A percentile compares a stretch with the other conserved stretches of the same genome.
phyloP scores from a whole-genome alignment of 2,329 filamentous ascomycete species.

The Colletotrichum magnum region DNA sequence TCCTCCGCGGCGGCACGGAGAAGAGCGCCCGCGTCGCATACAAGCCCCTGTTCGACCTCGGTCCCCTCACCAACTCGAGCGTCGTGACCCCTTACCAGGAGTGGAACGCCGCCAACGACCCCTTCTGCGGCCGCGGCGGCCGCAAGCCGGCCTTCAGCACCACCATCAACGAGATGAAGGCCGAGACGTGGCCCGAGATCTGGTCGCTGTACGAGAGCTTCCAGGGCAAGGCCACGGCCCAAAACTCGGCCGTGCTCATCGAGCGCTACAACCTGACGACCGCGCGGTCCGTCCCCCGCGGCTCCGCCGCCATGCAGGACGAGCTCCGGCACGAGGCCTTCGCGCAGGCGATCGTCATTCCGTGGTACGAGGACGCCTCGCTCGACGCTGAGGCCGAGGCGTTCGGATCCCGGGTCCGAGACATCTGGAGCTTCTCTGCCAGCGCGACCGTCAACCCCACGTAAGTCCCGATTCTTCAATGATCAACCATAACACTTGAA shows the following conservation, averaged over 20 bases:
- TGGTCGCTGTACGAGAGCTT: constrained; percentile 55
- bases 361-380: constrained; percentile 54
- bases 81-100: constrained; percentile 50
- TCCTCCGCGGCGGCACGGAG: constrained; percentile 50
- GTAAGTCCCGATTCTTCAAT: not conserved
- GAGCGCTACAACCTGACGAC: constrained; percentile 55
- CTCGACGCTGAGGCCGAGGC: constrained; percentile 51
- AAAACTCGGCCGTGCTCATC: constrained; percentile 51
- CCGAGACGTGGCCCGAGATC: constrained; percentile 53
- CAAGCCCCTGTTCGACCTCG: constrained; percentile 51
- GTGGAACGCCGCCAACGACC: constrained; percentile 56
- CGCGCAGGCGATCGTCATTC: constrained; percentile 52
- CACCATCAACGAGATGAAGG: constrained; percentile 50
- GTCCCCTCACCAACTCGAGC: constrained; percentile 45
- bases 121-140: constrained; percentile 53
- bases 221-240: constrained; percentile 48
- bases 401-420: constrained; percentile 50
- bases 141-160: constrained; percentile 56
- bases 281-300: constrained; percentile 43
- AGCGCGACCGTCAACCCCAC: constrained; percentile 44
- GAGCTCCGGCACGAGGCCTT: constrained; percentile 50
- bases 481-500: not conserved
- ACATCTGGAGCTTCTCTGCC: constrained; percentile 45
- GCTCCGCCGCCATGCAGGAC: constrained; percentile 47
- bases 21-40: constrained; percentile 50